These are phyloP conservation scores for Suillus clintonianus DNA, from an alignment of 768 basidiomycete genomes.

Conservation along the genomic window DNA sequence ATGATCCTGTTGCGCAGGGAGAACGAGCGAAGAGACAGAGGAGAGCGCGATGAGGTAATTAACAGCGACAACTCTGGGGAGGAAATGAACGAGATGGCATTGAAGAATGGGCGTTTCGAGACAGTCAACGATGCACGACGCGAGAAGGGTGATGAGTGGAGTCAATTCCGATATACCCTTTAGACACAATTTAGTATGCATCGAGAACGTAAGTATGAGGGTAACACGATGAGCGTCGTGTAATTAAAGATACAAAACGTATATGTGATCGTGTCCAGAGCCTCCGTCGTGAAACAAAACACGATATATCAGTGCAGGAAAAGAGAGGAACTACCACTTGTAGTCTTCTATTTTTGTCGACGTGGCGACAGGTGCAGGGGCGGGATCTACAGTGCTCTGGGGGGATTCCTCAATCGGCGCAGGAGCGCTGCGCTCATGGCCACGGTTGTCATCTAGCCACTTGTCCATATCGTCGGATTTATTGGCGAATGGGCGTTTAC, in stretches of 20 bases:
- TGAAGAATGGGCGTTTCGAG: conserved; percentile 52
- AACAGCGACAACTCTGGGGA: conserved; percentile 48
- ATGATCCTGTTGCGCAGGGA: conserved; percentile 53
- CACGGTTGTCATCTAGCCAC: conserved; percentile 86
- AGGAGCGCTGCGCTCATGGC: conserved; percentile 59
- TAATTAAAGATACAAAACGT: conserved; percentile 28
- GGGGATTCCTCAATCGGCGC: conserved; percentile 57
- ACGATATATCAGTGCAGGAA: background rate
- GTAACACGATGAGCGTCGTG: conserved; percentile 16
- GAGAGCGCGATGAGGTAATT: conserved; percentile 69
- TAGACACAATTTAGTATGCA: conserved; percentile 46
- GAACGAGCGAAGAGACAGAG: conserved; percentile 62
- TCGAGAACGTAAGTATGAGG: conserved; percentile 28
- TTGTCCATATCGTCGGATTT: conserved; percentile 93
- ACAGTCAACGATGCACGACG: conserved; percentile 58
- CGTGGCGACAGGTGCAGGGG: conserved; percentile 52
- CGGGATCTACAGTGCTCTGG: conserved; percentile 40
- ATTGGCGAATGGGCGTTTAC: conserved; percentile 79
- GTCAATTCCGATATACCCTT: conserved; percentile 70
- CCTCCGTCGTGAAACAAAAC: conserved; percentile 5
- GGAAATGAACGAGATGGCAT: conserved; percentile 28
- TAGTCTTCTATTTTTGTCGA: conserved; percentile 38
- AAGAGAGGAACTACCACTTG: conserved; percentile 13
- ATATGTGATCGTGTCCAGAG: conserved; percentile 4
- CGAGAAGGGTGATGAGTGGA: conserved; percentile 73